Percentiles rank a stretch among this genome's conserved stretches.
Evolutionary conservation across 192 early-diverging fungal genomes (phyloP).

Genomic region (Chytriomyces confervae): DNA sequence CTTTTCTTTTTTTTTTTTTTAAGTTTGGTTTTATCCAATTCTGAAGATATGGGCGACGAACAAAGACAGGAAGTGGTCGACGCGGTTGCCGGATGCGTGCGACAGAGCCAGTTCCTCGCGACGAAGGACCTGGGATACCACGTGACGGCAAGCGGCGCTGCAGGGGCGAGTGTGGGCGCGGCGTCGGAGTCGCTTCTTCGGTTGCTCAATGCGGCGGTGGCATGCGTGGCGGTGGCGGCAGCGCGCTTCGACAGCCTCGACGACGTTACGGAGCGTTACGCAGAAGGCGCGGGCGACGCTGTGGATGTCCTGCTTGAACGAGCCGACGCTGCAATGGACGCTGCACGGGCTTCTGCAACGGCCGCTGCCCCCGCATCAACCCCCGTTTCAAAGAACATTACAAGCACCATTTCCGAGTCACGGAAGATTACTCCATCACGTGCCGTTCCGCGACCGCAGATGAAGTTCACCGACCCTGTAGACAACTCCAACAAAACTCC

Average conservation of each 20-base stretch:
- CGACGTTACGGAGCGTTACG: slow-evolving; percentile 71
- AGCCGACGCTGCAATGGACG: slow-evolving; percentile 44
- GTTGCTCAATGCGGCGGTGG: slow-evolving; percentile 10
- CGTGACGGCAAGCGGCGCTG: neutral
- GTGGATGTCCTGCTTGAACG: slow-evolving; percentile 84
- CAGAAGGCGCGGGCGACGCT: slow-evolving; percentile 65
- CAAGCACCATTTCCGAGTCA: slow-evolving; percentile 28
- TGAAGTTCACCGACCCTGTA: slow-evolving; percentile 81
- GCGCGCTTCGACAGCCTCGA: slow-evolving; percentile 60
- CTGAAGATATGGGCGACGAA: neutral
- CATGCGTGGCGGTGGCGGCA: neutral
- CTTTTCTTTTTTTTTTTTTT: slow-evolving; percentile 3
- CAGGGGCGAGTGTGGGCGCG: neutral
- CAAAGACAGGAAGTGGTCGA: neutral
- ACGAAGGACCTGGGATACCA: slow-evolving; percentile 11
- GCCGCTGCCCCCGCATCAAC: neutral
- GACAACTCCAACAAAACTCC: slow-evolving; percentile 83
- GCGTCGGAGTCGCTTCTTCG: slow-evolving; percentile 3
- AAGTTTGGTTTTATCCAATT: neutral
- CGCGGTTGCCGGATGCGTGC: neutral
- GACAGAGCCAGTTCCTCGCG: neutral
- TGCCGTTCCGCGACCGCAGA: slow-evolving; percentile 78
- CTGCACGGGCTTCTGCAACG: neutral
- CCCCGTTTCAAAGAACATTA: neutral
- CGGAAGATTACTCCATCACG: neutral